phyloP scores from a whole-genome alignment of 2,329 filamentous ascomycete genomes.

The Didymella glomerata region DNA sequence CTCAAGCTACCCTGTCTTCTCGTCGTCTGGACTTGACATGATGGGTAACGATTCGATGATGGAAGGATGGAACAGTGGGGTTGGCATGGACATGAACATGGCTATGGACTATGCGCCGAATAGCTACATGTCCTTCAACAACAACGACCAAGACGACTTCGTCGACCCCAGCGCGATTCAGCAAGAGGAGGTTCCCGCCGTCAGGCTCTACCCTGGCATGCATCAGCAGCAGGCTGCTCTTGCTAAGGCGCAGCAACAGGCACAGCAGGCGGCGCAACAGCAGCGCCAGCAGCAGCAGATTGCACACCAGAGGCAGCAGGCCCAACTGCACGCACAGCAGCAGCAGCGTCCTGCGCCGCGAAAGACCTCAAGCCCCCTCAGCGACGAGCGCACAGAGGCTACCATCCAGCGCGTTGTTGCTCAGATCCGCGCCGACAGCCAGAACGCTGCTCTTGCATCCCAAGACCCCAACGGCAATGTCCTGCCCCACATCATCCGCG shows the following conservation, averaged over 20 bases:
- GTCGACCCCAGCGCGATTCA: constrained; percentile 78
- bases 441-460: constrained; percentile 57
- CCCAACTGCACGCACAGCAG: constrained; percentile 60
- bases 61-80: constrained; percentile 64
- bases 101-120: constrained; percentile 65
- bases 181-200: constrained; percentile 67
- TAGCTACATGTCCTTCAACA: constrained; percentile 69
- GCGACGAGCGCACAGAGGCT: constrained; percentile 71
- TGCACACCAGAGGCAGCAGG: constrained; percentile 57
- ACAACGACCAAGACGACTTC: constrained; percentile 62
- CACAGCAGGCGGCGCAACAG: constrained; percentile 50
- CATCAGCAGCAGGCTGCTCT: constrained; percentile 84
- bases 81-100: constrained; percentile 69
- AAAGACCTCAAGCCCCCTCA: constrained; percentile 51
- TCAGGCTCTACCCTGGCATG: constrained; percentile 90
- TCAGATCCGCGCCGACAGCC: constrained; percentile 83
- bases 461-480: constrained; percentile 60
- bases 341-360: constrained; percentile 42
- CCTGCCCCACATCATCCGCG: constrained; percentile 73
- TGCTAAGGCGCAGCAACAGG: constrained; percentile 46
- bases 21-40: constrained; percentile 74
- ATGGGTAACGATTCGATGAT: constrained; percentile 63
- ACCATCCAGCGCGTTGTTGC: constrained; percentile 92
- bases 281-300: constrained; percentile 63
- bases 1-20: constrained; percentile 56